Conservation (phyloP, 208 protist species). For the Leishmania amazonensis region DNA sequence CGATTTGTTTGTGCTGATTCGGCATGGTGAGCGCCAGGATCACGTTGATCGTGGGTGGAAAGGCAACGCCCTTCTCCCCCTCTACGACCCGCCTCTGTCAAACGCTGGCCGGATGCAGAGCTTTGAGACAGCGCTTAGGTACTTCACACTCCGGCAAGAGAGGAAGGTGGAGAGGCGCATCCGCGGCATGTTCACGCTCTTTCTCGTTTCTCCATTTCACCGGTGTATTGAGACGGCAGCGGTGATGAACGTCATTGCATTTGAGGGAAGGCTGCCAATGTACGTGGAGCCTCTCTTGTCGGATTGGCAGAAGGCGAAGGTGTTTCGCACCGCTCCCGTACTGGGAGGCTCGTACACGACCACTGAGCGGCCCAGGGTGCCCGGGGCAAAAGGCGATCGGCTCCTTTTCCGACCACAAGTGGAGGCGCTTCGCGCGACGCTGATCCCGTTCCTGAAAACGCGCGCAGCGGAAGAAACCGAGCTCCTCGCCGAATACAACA, state of each 20-base stretch:
- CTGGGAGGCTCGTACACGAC: slow-evolving; percentile 61
- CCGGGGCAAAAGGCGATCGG: slow-evolving; percentile 10
- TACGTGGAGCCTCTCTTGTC: slow-evolving; percentile 77
- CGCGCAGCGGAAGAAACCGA: slow-evolving; percentile 26
- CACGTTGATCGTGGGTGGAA: slow-evolving; percentile 76
- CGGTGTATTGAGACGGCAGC: slow-evolving; percentile 84
- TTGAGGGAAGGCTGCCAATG: slow-evolving; percentile 68
- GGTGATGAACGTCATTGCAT: slow-evolving; percentile 79
- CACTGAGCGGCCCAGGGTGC: not conserved
- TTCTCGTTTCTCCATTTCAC: slow-evolving; percentile 82
- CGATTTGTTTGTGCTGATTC: slow-evolving; percentile 70
- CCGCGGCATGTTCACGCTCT: slow-evolving; percentile 57
- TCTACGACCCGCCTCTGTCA: slow-evolving; percentile 83
- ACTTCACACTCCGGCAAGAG: slow-evolving; percentile 47
- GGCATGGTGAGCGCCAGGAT: slow-evolving; percentile 83
- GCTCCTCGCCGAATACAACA: slow-evolving; percentile 27
- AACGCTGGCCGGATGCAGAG: slow-evolving; percentile 62
- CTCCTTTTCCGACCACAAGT: slow-evolving; percentile 39
- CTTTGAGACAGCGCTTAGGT: slow-evolving; percentile 81
- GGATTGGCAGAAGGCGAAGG: slow-evolving; percentile 78
- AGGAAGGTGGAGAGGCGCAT: slow-evolving; percentile 63
- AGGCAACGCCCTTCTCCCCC: slow-evolving; percentile 53
- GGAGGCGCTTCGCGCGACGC: slow-evolving; percentile 42
- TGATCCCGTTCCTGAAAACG: slow-evolving; percentile 59
- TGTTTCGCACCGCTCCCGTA: slow-evolving; percentile 64